Evolutionary conservation across 305 asterid genomes (phyloP).

Genomic region (Fraxinus albicans): DNA sequence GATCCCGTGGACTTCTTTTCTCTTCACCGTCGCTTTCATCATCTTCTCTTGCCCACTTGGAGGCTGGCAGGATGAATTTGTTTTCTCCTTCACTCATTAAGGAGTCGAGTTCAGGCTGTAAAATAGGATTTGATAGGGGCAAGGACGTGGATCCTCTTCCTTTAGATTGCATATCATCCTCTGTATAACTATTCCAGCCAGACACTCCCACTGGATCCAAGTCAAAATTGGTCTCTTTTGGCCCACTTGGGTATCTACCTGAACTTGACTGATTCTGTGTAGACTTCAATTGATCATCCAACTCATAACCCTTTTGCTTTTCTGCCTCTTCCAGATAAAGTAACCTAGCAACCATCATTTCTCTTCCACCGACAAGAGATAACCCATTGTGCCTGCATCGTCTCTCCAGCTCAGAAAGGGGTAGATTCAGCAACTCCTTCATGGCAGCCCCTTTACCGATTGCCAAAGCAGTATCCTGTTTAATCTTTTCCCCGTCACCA

Average conservation of each 20-base stretch:
- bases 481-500: conserved; percentile 36
- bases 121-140: conserved; percentile 35
- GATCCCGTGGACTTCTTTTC: conserved; percentile 59
- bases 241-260: conserved; percentile 47
- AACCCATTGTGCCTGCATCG: conserved; percentile 68
- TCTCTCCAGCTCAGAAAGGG: conserved; percentile 54
- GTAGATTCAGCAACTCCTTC: conserved; percentile 49
- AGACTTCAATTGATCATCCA: conserved; percentile 69
- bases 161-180: conserved; percentile 42
- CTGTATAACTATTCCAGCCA: conserved; percentile 50
- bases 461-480: conserved; percentile 56
- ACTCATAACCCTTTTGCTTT: conserved; percentile 68
- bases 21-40: conserved; percentile 78
- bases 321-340: conserved; percentile 95
- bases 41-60: conserved; percentile 96
- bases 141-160: conserved; percentile 44
- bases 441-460: conserved; percentile 62
- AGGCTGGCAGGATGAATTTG: conserved; percentile 68
- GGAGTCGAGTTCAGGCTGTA: conserved; percentile 34
- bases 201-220: conserved; percentile 43
- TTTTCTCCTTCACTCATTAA: conserved; percentile 54
- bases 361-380: conserved; percentile 90
- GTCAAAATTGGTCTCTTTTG: conserved; percentile 51
- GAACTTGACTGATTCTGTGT: conserved; percentile 61
- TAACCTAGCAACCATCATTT: conserved; percentile 91